Evolutionary conservation across 2,329 filamentous ascomycete genomes (phyloP), one percentile per base, ranked within the genome.

Genomic region (Hypoxylon sp.): DNA sequence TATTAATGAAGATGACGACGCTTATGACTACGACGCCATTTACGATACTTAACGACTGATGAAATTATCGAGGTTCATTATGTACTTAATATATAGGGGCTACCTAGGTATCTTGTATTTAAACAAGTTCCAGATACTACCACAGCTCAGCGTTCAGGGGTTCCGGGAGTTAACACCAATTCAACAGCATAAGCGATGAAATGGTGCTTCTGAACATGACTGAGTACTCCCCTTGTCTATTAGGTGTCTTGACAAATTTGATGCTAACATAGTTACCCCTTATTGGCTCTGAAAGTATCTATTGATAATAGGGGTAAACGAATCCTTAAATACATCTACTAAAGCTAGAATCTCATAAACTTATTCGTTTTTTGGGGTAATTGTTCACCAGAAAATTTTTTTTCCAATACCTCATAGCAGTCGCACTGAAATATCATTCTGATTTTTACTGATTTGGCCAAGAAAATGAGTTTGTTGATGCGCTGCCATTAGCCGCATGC

Each of bases 1-100:
- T 41, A 38, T 9, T 28, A 7, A n/a, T n/a, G n/a, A 32, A 52
- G 2, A 38, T 52, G 14, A 65, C 14, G 57, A 60, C 9, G 30
- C n/a, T 48, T 32, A 53, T 19, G 25, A 32, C 14, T 30, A 48
- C 14, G n/a, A n/a, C 36, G 7, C 7, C 7, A 6, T 17, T 17
- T 19, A 48, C 23, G 6, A 48, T 5, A 48, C 5, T 46, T 49
- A 14, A 48, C 48, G 34, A 52, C 28, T 25, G 2, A 48, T 48
- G 43, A 48, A 23, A 2, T 23, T 19, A 25, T 41, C 36, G 9
- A 36, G 13, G 9, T 36, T 36, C 34, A n/a, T 14, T 5, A 36
- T 36, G 34, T 14, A 36, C n/a, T 1, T n/a, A 5, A 5, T 6
- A 41, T 41, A 17, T n/a, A 36, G n/a, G n/a, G n/a, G 1, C 5